Conservation (phyloP, 345 rosid species). For the Nephelium lappaceum region DNA sequence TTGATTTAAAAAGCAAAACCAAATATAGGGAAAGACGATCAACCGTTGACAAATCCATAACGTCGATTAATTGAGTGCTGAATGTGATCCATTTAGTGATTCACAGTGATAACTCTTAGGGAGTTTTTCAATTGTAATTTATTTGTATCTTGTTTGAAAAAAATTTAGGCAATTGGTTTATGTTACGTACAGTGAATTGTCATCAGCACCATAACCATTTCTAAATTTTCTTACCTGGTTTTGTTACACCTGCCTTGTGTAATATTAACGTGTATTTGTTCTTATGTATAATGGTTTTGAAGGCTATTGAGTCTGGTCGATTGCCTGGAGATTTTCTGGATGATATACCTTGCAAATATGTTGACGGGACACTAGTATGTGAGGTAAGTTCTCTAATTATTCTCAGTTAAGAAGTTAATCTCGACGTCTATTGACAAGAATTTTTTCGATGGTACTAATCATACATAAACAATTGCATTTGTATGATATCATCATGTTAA, state of each 20-base stretch:
- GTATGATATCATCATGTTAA: neutral
- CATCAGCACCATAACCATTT: neutral
- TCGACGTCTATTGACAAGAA: neutral
- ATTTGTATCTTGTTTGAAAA: no score
- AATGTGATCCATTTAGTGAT: neutral
- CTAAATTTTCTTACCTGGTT: neutral
- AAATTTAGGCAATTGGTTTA: constrained; percentile 2
- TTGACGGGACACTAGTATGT: constrained; percentile 73
- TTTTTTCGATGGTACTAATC: neutral
- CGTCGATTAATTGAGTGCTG: neutral
- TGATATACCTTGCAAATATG: constrained; percentile 72
- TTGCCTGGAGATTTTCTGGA: constrained; percentile 85
- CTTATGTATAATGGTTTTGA: constrained; percentile 15
- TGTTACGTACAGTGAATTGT: neutral
- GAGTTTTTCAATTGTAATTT: neutral
- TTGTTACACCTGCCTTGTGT: neutral
- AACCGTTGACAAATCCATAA: neutral
- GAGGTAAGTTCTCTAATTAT: constrained; percentile 58
- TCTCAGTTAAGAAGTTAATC: constrained; percentile 14
- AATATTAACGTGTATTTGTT: constrained; percentile 1
- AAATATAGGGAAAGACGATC: neutral
- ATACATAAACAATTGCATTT: neutral
- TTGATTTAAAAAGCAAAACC: neutral
- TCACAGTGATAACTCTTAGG: neutral
- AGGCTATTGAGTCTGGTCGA: constrained; percentile 94